phyloP scores from a whole-genome alignment of 2,329 filamentous ascomycete genomes.

The Davidsoniella virescens region DNA sequence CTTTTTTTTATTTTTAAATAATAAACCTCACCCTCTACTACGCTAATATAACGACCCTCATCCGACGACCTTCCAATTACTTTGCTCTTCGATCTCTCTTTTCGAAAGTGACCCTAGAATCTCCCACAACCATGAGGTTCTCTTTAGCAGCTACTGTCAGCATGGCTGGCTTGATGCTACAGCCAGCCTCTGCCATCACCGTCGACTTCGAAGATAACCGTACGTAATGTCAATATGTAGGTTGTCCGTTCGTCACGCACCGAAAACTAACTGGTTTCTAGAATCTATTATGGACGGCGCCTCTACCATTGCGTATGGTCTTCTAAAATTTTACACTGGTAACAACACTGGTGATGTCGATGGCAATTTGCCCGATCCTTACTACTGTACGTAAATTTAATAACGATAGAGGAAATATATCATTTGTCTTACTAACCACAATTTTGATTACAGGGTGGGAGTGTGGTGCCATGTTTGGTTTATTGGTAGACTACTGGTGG shows the following conservation, averaged over 20 bases:
- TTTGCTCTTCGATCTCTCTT: not conserved
- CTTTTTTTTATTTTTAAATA: not conserved
- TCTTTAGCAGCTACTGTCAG: slow-evolving; percentile 7
- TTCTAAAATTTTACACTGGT: slow-evolving; percentile 36
- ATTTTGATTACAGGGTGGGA: slow-evolving; percentile 39
- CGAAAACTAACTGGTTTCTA: slow-evolving; percentile 22
- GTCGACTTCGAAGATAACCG: slow-evolving; percentile 20
- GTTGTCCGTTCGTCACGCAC: not conserved
- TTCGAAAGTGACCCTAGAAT: not conserved
- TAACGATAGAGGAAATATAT: not conserved
- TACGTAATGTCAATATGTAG: slow-evolving; percentile 1
- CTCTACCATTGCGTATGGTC: slow-evolving; percentile 29
- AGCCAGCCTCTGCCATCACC: slow-evolving; percentile 12
- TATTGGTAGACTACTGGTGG: slow-evolving; percentile 56
- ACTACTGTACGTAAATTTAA: slow-evolving; percentile 39
- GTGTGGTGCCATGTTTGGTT: slow-evolving; percentile 54
- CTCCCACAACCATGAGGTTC: slow-evolving; percentile 9
- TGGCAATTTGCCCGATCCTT: slow-evolving; percentile 41
- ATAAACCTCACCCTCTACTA: not conserved
- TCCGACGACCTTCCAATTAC: not conserved
- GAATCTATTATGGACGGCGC: slow-evolving; percentile 35
- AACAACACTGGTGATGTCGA: slow-evolving; percentile 42
- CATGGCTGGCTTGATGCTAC: slow-evolving; percentile 9
- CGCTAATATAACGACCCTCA: too few species aligned
- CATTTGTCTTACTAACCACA: slow-evolving; percentile 19